These are phyloP conservation scores for Wallacemonas sp. DNA, from an alignment of 208 protist species.

Conservation along the genomic window DNA sequence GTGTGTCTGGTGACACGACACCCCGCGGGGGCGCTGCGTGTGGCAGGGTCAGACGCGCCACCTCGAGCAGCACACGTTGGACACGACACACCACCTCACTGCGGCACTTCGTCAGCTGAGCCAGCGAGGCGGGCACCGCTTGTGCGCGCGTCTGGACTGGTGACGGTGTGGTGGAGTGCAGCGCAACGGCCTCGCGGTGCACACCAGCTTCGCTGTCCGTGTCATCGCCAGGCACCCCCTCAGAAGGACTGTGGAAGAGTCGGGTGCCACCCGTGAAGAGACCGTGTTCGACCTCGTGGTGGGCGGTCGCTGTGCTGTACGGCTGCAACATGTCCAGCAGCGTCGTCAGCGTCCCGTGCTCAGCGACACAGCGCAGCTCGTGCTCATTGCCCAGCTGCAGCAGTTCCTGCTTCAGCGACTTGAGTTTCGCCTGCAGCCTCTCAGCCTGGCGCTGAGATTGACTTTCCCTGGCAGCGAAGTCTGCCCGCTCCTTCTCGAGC, in stretches of 20 bases:
- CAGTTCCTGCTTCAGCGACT: neutral
- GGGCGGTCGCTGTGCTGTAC: neutral
- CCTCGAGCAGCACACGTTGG: constrained; percentile 29
- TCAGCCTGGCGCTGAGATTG: constrained; percentile 5
- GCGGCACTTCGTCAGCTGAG: constrained; percentile 1
- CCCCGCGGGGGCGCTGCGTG: neutral
- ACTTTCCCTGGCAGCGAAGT: constrained; percentile 12
- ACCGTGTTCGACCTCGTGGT: neutral
- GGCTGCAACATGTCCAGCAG: constrained; percentile 21
- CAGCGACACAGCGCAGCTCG: constrained; percentile 15
- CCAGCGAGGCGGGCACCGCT: neutral
- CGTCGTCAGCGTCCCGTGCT: constrained; percentile 20
- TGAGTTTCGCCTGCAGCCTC: constrained; percentile 8
- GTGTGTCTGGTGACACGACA: constrained; percentile 5
- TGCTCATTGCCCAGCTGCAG: constrained; percentile 16
- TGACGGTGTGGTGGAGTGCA: too few species aligned
- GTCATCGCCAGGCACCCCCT: too few species aligned
- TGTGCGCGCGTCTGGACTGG: neutral
- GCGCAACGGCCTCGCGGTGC: too few species aligned
- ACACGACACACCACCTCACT: constrained; percentile 20
- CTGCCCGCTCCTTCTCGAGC: constrained; percentile 24
- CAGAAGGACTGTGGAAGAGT: too few species aligned
- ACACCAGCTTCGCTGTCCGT: constrained; percentile 10
- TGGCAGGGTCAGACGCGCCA: constrained; percentile 19
- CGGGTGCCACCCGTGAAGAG: too few species aligned